These are phyloP conservation scores for Larix kaempferi DNA, from an alignment of 75 land plant species.

Conservation along the genomic window DNA sequence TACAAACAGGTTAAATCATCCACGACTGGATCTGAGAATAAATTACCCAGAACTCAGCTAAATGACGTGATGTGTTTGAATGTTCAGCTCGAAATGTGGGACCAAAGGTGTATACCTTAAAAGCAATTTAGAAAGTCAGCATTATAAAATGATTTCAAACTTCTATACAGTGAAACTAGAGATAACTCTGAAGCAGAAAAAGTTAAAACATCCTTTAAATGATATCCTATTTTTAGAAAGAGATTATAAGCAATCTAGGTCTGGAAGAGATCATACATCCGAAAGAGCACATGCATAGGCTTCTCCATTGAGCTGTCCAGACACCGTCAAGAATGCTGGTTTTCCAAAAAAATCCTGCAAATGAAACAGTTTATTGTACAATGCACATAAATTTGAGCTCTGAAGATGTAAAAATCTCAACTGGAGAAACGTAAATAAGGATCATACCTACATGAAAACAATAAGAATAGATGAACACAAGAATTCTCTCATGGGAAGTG, in stretches of 20 bases:
- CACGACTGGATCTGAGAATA: not conserved
- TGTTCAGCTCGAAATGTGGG: slow-evolving; percentile 99
- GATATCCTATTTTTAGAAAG: slow-evolving; percentile 1
- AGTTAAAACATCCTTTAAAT: not conserved
- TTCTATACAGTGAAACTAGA: not conserved
- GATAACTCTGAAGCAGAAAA: not conserved
- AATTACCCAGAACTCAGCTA: slow-evolving; percentile 98
- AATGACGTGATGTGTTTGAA: slow-evolving; percentile 86
- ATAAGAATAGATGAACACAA: not conserved
- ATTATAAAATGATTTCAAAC: no score
- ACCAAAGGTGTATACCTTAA: slow-evolving; percentile 97
- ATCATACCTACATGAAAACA: not conserved
- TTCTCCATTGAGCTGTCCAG: slow-evolving; percentile 99
- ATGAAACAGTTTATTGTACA: not conserved
- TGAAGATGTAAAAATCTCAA: slow-evolving; percentile 2
- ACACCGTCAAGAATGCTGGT: slow-evolving; percentile 96
- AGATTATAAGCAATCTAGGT: not conserved
- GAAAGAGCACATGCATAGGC: slow-evolving; percentile 89
- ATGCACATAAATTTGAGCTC: not conserved
- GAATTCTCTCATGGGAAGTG: not conserved
- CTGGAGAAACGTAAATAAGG: not conserved
- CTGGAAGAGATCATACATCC: slow-evolving; percentile 51
- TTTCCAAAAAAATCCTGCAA: slow-evolving; percentile 94
- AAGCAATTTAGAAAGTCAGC: not conserved
- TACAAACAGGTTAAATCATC: slow-evolving; percentile 1